Conservation (phyloP, 495 filamentous ascomycete genomes). For the Penicillium robsamsonii region DNA sequence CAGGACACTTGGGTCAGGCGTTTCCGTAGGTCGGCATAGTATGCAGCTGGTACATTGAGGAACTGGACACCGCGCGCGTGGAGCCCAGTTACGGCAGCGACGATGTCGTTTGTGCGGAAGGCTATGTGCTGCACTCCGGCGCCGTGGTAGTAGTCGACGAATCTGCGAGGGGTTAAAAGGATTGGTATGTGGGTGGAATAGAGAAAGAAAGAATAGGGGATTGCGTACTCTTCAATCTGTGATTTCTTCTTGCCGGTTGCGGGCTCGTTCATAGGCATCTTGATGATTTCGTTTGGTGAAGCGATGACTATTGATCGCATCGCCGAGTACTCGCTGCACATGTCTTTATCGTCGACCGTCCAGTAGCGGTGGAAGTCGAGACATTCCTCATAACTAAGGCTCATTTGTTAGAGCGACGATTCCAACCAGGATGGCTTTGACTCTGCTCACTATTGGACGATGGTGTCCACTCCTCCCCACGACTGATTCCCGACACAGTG, state of each 20-base stretch:
- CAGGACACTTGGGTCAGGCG: constrained; percentile 49
- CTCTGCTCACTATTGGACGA: constrained; percentile 61
- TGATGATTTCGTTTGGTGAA: constrained; percentile 66
- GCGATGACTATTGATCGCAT: constrained; percentile 77
- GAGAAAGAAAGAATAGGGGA: neutral
- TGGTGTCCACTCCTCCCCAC: constrained; percentile 70
- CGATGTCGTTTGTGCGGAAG: constrained; percentile 69
- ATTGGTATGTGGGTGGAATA: neutral
- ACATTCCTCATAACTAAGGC: constrained; percentile 64
- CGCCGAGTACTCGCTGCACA: constrained; percentile 79
- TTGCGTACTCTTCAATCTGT: constrained; percentile 73
- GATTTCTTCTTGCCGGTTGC: constrained; percentile 70
- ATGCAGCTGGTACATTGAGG: constrained; percentile 68
- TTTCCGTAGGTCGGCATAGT: constrained; percentile 64
- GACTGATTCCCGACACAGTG: constrained; percentile 87
- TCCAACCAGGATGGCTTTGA: neutral
- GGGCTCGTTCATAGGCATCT: constrained; percentile 92
- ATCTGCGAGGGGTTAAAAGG: constrained; percentile 17
- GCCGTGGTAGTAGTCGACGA: constrained; percentile 73
- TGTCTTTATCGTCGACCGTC: constrained; percentile 75
- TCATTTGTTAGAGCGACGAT: neutral
- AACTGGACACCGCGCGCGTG: constrained; percentile 72
- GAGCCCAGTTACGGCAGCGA: constrained; percentile 60
- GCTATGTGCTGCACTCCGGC: constrained; percentile 83
- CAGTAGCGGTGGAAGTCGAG: constrained; percentile 85